Base-by-base conservation (phyloP, 305 asterid genomes). In the Plantago lanceolata region DNA sequence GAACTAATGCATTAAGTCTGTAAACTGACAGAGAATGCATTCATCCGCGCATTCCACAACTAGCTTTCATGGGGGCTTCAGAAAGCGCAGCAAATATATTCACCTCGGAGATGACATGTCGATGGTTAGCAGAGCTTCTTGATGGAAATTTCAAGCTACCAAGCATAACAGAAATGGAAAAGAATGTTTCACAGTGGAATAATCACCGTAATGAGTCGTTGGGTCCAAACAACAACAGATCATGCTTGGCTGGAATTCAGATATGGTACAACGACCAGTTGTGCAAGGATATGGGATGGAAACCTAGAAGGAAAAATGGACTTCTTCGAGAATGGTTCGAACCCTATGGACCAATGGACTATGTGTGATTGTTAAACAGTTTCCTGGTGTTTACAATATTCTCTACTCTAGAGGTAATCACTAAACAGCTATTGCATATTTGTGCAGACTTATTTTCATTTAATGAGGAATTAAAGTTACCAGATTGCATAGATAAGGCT, bases 211-310 rank as follows among this genome's bases (percentile, higher is more conserved):
- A 78, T 53, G 48, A 65, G 52, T 70, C 78, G 16, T 47, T 76
- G 28, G 75, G 74, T 11, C 57, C 48, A 28, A 62, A 68, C 67
- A 72, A 74, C 55, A 60, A 64, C 49, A 77, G 82, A 57, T 67
- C 82, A 18, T 73, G 81, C 55, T 45, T 82, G 13, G 77, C 35
- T n/a, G 58, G 76, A n/a, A 13, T 74, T 49, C 82, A 80, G 4
- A 63, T 80, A 45, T 82, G 84, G 83, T 75, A 67, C 66, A 72
- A 78, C 45, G 88, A 84, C 73, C 82, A 70, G 57, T 51, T 82
- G 9, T 80, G 81, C 51, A 71, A 59, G 60, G 86, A 80, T 56
- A 84, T 85, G 77, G 88, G 85, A 19, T 69, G 75, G 73, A 78
- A 80, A 35, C 82, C 80, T 3, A 67, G 33, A 49, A 57, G 84